These are phyloP conservation scores for Hamamelis virginiana DNA, from an alignment of 164 flowering plant genomes.

Conservation along the genomic window DNA sequence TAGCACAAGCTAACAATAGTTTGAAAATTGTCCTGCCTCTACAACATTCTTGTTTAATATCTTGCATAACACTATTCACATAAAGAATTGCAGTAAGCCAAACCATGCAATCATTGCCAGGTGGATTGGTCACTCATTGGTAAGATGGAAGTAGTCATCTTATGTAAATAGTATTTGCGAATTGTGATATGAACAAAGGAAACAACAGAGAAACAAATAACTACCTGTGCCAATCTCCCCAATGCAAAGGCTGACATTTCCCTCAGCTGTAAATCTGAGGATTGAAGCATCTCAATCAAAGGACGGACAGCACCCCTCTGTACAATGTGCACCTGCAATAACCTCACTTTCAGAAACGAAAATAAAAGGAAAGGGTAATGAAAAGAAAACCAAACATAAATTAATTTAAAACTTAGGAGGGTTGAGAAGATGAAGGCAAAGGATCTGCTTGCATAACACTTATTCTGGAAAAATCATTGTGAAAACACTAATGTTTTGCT, in stretches of 20 bases:
- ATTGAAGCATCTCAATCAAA: conserved; percentile 95
- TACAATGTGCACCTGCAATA: conserved; percentile 86
- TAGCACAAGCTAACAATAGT: too few relatives aligned
- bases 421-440: background rate
- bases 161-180: background rate
- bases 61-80: too few relatives aligned
- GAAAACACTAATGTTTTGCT: background rate
- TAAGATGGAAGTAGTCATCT: background rate
- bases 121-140: background rate
- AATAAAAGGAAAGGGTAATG: background rate
- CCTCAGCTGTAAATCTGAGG: conserved; percentile 76
- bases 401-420: too few relatives aligned
- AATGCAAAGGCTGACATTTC: conserved; percentile 99
- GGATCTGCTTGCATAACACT: background rate
- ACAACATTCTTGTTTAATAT: too few relatives aligned
- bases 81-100: too few relatives aligned
- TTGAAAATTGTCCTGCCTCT: too few relatives aligned
- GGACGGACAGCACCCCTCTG: conserved; percentile 98
- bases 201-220: background rate
- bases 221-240: conserved; percentile 98
- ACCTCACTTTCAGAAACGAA: conserved; percentile 4
- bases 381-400: background rate
- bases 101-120: background rate
- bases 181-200: background rate
- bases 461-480: background rate